Base-by-base conservation (phyloP, 768 basidiomycete species). In the Astraeus odoratus region DNA sequence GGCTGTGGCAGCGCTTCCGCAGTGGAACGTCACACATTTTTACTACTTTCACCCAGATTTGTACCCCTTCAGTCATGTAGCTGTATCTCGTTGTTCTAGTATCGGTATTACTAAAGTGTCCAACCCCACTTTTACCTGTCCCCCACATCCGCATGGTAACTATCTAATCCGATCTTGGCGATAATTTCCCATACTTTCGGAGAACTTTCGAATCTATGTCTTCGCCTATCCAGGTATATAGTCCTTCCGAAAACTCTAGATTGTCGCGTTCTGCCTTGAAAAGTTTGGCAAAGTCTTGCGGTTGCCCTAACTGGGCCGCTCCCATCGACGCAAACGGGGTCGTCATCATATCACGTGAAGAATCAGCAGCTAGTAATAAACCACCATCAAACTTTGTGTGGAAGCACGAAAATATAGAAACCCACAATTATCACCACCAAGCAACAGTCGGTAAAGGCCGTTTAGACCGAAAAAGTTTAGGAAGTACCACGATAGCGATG, bases 401-500 rank as follows among this genome's bases (percentile, higher is more conserved):
- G 22, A 43, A 5, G 22, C 26, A 31, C 22, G 45, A 25, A 34
- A 44, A 48, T 38, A 43, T 37, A 49, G 29, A 39, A 33, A 68
- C 83, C 57, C 52, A 94, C 95, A 77, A 57, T 94, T 92, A 44
- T 94, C 91, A 31, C 76, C 76, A 8, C 93, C 94, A 48, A 99
- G 81, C 48, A 98, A 78, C 49, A 98, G 81, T 39, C 86, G 87
- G 71, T 98, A 99, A 15, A 99, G 66, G 15, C 93, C 94, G 58
- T 97, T 97, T 50, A 99, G 68, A 43, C 95, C 95, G 65, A 99
- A 98, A 68, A 97, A 89, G 72, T 97, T 98, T 57, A 98, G 80
- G 68, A 99, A 98, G 68, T 98, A 99, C 96, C 96, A 98, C 15
- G 91, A 94, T 44, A 98, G 73, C 9, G 96, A 96, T 18, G 96